A percentile compares a stretch with the other conserved stretches of the same genome.
phyloP scores from a whole-genome alignment of 352 stramenopile species.

The Globisporangium rhizosaccharum region DNA sequence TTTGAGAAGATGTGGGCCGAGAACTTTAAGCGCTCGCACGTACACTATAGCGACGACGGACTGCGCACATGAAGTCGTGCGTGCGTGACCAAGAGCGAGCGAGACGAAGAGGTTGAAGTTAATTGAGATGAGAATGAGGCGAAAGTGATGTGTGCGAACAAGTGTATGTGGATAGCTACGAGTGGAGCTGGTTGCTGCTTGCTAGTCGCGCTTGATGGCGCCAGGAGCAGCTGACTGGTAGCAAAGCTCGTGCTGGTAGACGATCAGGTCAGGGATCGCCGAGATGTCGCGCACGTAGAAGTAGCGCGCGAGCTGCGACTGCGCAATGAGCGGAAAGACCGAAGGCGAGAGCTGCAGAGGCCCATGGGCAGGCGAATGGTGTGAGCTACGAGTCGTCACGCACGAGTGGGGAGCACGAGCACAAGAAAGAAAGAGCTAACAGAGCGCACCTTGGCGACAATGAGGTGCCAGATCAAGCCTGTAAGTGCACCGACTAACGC shows the following conservation, averaged over 20 bases:
- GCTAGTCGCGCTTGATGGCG: conserved; percentile 9
- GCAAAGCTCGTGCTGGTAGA: conserved; percentile 69
- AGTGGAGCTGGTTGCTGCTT: background rate
- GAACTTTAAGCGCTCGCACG: conserved; percentile 92
- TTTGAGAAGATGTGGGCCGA: conserved; percentile 97
- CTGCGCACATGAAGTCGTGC: background rate
- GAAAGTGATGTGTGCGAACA: conserved; percentile 1
- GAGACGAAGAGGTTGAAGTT: conserved; percentile 8
- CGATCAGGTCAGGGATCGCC: conserved; percentile 69
- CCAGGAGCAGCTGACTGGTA: background rate
- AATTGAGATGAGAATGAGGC: conserved; percentile 4
- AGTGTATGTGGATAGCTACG: no score
- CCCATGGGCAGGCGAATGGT: background rate
- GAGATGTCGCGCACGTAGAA: conserved; percentile 74
- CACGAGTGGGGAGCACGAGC: background rate
- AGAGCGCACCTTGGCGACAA: conserved; percentile 24
- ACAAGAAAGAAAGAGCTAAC: background rate
- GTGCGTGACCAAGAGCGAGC: background rate
- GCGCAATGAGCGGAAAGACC: conserved; percentile 55
- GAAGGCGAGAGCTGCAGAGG: conserved; percentile 30
- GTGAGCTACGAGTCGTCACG: background rate
- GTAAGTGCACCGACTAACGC: conserved; percentile 35
- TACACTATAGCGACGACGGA: conserved; percentile 43
- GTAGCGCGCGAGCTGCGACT: conserved; percentile 40
- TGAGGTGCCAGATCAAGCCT: conserved; percentile 50